Percentiles rank a stretch among this genome's conserved stretches.
Conservation (phyloP, 2,329 filamentous ascomycete genomes). For the Pseudogymnoascus sp. region DNA sequence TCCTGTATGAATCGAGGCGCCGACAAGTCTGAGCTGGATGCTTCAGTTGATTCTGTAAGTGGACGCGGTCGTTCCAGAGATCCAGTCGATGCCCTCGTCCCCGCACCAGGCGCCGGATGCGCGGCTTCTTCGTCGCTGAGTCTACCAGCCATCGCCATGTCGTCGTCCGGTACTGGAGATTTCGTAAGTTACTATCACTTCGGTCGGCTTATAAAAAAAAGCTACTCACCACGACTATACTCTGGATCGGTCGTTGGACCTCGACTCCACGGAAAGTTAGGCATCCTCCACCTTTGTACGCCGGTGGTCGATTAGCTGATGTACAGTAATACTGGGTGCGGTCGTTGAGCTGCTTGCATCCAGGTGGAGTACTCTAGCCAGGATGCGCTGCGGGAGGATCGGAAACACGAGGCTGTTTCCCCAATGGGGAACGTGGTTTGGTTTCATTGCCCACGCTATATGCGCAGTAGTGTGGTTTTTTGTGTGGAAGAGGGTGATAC, state of each 20-base stretch:
- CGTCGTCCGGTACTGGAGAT: not conserved
- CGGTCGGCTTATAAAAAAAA: not conserved
- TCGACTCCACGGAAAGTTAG: not conserved
- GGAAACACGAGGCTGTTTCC: not conserved
- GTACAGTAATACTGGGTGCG: not conserved
- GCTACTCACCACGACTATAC: slow-evolving; percentile 6
- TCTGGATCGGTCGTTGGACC: not conserved
- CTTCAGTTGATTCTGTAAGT: not conserved
- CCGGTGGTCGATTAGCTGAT: not conserved
- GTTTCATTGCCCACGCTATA: not conserved
- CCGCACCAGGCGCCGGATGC: slow-evolving; percentile 14
- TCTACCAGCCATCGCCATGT: not conserved
- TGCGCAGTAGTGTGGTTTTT: not conserved
- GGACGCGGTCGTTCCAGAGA: not conserved
- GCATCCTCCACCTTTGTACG: not conserved
- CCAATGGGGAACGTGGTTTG: not conserved
- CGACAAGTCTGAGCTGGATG: not conserved
- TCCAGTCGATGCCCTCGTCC: slow-evolving; percentile 12
- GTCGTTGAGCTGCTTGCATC: not conserved
- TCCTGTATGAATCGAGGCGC: slow-evolving; percentile 54
- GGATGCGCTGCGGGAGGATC: slow-evolving; percentile 5
- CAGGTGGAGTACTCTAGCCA: not conserved
- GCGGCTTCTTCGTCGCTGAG: slow-evolving; percentile 18
- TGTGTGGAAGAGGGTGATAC: not conserved
- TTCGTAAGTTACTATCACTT: not conserved